phyloP scores from a whole-genome alignment of 371 early-diverging fungal species.

The Apophysomyces variabilis region DNA sequence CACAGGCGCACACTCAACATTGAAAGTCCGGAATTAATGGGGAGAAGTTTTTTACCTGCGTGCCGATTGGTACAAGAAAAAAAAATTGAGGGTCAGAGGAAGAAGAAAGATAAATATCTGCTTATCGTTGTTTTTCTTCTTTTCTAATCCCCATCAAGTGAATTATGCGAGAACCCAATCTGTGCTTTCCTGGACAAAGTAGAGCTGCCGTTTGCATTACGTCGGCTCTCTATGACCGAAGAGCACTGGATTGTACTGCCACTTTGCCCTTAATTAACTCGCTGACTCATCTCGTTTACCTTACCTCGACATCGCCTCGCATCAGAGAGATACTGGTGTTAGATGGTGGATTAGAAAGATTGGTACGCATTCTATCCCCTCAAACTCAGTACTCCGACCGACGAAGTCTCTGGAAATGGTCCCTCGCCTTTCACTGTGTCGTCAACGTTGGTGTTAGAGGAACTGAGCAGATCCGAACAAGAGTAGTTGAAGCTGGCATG shows the following conservation, averaged over 20 bases:
- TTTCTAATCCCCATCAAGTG: background rate
- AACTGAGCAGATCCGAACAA: constrained; percentile 76
- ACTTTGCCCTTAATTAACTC: constrained; percentile 85
- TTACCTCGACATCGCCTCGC: constrained; percentile 83
- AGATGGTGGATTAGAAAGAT: constrained; percentile 89
- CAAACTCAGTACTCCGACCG: constrained; percentile 69
- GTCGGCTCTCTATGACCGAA: constrained; percentile 84
- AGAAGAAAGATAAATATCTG: background rate
- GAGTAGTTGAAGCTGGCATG: constrained; percentile 86
- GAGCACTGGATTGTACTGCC: constrained; percentile 91
- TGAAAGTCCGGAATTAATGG: too few species aligned
- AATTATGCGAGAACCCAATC: constrained; percentile 83
- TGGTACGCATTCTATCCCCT: constrained; percentile 74
- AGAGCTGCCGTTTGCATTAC: constrained; percentile 83
- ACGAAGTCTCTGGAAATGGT: constrained; percentile 79
- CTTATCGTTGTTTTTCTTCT: background rate
- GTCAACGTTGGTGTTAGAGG: constrained; percentile 89
- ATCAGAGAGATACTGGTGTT: constrained; percentile 82
- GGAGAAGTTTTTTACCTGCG: background rate
- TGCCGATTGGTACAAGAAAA: background rate
- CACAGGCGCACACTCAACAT: too few species aligned
- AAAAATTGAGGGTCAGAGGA: background rate
- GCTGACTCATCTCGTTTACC: constrained; percentile 83
- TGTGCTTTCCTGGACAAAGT: constrained; percentile 74
- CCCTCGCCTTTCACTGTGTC: constrained; percentile 83